Conservation (phyloP, 805 yeast species). For the Spathaspora passalidarum region DNA sequence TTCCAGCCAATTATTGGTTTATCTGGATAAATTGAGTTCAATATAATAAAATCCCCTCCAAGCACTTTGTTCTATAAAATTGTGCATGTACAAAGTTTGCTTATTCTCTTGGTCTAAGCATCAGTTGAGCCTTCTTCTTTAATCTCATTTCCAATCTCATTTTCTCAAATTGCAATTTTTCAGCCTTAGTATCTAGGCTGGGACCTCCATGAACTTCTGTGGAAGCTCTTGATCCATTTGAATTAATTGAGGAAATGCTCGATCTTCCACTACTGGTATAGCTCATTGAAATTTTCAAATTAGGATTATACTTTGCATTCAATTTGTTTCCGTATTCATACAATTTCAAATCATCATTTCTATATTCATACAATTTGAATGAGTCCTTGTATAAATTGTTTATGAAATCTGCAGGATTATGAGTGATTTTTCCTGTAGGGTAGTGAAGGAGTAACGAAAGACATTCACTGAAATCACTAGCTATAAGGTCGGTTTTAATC, state of each 20-base stretch:
- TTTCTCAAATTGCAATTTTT: conserved; percentile 43
- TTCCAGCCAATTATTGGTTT: too few relatives aligned
- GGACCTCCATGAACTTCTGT: conserved; percentile 5
- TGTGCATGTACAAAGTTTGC: background rate
- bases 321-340: conserved; percentile 40
- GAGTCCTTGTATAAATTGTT: conserved; percentile 32
- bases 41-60: too few relatives aligned
- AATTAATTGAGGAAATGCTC: conserved; percentile 19
- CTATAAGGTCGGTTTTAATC: conserved; percentile 41
- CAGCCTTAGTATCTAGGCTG: conserved; percentile 23
- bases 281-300: conserved; percentile 27
- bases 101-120: conserved; percentile 16
- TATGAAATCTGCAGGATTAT: conserved; percentile 17
- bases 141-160: conserved; percentile 44
- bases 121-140: conserved; percentile 41
- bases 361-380: conserved; percentile 26
- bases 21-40: too few relatives aligned
- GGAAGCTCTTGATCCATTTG: conserved; percentile 3
- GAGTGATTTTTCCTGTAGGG: conserved; percentile 31
- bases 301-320: conserved; percentile 38
- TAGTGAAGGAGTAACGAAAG: conserved; percentile 48
- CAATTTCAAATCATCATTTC: conserved; percentile 35
- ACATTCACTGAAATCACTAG: conserved; percentile 52
- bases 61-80: too few relatives aligned
- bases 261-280: conserved; percentile 19